Percentiles rank a stretch among this genome's conserved stretches.
Conservation (phyloP, 2,329 filamentous ascomycete genomes). For the Hypoxylon rubiginosum region DNA sequence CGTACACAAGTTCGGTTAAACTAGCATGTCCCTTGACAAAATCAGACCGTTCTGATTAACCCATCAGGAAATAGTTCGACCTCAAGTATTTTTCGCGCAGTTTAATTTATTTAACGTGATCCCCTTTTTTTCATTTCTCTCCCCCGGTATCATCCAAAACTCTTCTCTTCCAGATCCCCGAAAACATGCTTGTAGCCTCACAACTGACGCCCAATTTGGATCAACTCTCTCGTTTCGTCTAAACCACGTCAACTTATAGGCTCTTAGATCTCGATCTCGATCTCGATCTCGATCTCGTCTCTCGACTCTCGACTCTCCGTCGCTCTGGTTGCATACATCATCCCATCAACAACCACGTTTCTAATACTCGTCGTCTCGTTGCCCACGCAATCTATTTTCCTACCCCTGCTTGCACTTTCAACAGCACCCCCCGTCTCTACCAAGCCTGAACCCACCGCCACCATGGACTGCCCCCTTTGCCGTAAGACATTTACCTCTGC, state of each 20-base stretch:
- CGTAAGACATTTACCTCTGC: too few relatives aligned
- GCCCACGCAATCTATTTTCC: background rate
- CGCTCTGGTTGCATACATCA: conserved; percentile 22
- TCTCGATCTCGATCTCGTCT: too few relatives aligned
- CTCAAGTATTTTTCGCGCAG: too few relatives aligned
- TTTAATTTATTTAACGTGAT: too few relatives aligned
- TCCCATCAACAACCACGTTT: conserved; percentile 2
- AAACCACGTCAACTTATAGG: conserved; percentile 9
- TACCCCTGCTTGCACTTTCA: conserved; percentile 1
- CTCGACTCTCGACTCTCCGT: background rate
- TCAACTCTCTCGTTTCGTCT: conserved; percentile 30
- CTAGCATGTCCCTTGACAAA: too few relatives aligned
- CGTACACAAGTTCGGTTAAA: too few relatives aligned
- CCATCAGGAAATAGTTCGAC: too few relatives aligned
- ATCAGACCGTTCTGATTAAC: too few relatives aligned
- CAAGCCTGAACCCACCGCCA: too few relatives aligned
- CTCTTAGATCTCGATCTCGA: conserved; percentile 20
- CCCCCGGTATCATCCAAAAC: too few relatives aligned
- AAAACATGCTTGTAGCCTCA: conserved; percentile 31
- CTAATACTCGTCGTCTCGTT: conserved; percentile 7
- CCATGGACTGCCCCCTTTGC: too few relatives aligned
- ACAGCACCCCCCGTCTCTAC: background rate
- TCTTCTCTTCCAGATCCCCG: conserved; percentile 11
- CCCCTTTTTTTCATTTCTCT: too few relatives aligned
- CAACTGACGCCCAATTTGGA: conserved; percentile 32